A percentile compares a stretch with the other conserved stretches of the same genome.
phyloP scores from a whole-genome alignment of 75 land plant species.

The Isoetes taiwanensis region DNA sequence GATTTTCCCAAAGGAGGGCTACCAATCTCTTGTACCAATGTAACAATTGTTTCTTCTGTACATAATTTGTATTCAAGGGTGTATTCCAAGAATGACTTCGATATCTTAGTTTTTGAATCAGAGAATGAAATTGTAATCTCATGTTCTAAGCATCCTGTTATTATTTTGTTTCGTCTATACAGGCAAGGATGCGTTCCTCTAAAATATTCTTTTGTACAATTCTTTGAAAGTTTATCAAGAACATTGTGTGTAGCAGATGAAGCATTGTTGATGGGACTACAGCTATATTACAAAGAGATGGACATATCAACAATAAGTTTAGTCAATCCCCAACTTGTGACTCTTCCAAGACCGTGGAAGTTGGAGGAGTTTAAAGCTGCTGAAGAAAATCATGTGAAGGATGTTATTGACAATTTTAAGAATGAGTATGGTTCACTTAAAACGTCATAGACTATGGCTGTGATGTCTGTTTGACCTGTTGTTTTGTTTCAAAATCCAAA shows the following conservation, averaged over 20 bases:
- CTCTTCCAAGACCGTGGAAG: constrained; percentile 12
- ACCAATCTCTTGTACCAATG: constrained; percentile 16
- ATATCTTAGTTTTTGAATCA: not conserved
- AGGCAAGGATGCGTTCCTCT: constrained; percentile 30
- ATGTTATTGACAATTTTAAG: constrained; percentile 9
- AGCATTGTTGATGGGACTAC: constrained; percentile 22
- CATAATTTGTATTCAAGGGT: not conserved
- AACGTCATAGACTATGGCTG: not conserved
- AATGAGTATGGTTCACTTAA: constrained; percentile 15
- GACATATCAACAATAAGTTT: constrained; percentile 16
- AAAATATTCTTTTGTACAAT: not conserved
- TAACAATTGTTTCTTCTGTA: not conserved
- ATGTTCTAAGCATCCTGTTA: too few species aligned
- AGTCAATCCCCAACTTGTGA: constrained; percentile 16
- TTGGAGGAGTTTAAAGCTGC: constrained; percentile 11
- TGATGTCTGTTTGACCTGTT: not conserved
- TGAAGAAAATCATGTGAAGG: constrained; percentile 13
- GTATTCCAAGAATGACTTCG: too few species aligned
- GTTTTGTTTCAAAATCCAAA: not conserved
- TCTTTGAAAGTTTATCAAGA: constrained; percentile 7
- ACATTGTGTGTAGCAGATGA: constrained; percentile 18
- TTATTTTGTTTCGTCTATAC: not conserved
- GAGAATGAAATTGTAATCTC: too few species aligned
- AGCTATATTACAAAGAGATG: constrained; percentile 14
- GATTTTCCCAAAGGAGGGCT: constrained; percentile 11